Evolutionary conservation across 208 protist species (phyloP), one percentile per base, ranked within the genome.

Genomic region (Novymonas esmeraldas): DNA sequence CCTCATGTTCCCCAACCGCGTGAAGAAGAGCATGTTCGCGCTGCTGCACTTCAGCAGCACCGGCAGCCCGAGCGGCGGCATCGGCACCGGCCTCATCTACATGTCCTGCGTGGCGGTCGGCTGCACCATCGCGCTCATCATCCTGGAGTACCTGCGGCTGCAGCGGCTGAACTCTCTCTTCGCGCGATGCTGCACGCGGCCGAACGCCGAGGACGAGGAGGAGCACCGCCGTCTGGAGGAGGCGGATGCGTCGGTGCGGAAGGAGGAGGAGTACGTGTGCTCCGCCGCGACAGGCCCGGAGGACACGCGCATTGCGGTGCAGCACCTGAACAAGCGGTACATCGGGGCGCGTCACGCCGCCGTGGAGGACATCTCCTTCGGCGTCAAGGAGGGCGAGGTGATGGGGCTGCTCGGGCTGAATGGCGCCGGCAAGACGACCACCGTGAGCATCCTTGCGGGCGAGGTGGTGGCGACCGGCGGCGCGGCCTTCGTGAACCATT

Each of bases 401-500:
- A 79, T 97, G 69, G 79, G 76, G 18, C 73, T 98, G 56, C 76
- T 97, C 34, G 95, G 95, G n/a, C 80, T 91, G 18, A 98, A 98
- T 73, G 92, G 92, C 44, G 84, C 92, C 16, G 95, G 95, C 57
- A 98, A 98, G 79, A 88, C 93, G 6, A 98, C 94, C 20, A 82
- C 85, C 28, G 72, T 98, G 44, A 74, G 79, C 52, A 82, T 98
- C 44, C 58, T 98, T 3, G 82, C 87, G 16, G 88, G 94, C n/a
- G 76, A 93, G 38, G 72, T 89, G 56, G 51, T 76, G 0, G 80
- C 87, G 6, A 95, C 93, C 7, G 51, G 56, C 29, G 95, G 97
- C 4, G 44, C 72, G 26, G 87, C 75, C 10, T 88, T 73, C 62
- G 82, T 95, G 58, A 92, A 91, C 50, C 73, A 83, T 60, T 71